These are phyloP conservation scores for Argentina anserina DNA, from an alignment of 306 rosid species.

Conservation along the genomic window DNA sequence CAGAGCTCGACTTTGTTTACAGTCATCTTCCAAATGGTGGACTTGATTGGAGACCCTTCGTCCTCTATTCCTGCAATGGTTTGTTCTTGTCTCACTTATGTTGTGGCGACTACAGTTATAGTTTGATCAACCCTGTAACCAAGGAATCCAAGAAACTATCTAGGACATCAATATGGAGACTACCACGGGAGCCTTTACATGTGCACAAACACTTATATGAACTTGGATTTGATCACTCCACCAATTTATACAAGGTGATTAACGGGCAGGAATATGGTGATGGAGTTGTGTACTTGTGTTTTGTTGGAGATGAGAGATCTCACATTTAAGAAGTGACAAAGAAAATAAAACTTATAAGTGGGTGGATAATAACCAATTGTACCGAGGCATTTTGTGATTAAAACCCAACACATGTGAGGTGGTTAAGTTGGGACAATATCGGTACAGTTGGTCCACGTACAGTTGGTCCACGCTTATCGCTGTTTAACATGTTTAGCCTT, in stretches of 20 bases:
- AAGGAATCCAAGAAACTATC: neutral
- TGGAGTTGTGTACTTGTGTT: too few species aligned
- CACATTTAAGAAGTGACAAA: too few species aligned
- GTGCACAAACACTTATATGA: neutral
- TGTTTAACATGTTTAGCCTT: too few species aligned
- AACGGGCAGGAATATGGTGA: neutral
- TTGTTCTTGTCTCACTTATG: neutral
- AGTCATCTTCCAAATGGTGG: neutral
- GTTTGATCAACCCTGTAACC: neutral
- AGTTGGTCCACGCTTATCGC: too few species aligned
- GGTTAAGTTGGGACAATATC: too few species aligned
- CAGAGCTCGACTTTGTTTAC: neutral
- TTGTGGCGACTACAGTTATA: neutral
- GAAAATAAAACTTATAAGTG: too few species aligned
- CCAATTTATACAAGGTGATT: neutral
- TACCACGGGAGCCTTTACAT: neutral
- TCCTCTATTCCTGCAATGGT: neutral
- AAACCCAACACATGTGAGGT: too few species aligned
- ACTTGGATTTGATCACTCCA: neutral
- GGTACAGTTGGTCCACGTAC: too few species aligned
- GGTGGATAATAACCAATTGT: too few species aligned
- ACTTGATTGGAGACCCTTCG: neutral
- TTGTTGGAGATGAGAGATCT: too few species aligned
- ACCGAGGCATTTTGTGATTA: too few species aligned
- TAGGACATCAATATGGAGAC: neutral